Conservation (phyloP, 768 basidiomycete species). For the Harrya chromipes region DNA sequence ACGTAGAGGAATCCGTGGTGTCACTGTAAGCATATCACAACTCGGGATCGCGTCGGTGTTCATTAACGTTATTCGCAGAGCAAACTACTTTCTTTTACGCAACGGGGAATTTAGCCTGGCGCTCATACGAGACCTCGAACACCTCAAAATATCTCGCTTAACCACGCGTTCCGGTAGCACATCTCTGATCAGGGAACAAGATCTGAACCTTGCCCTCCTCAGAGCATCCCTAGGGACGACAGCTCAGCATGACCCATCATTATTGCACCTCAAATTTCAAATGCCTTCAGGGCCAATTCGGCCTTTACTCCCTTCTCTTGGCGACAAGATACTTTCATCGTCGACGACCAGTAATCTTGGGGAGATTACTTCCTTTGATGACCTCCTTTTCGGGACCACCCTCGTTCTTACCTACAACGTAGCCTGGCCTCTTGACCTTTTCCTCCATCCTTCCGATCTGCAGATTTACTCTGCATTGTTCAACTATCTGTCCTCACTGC, state of each 20-base stretch:
- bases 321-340: constrained; percentile 38
- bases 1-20: constrained; percentile 52
- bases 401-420: constrained; percentile 67
- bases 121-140: constrained; percentile 83
- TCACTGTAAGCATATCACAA: constrained; percentile 58
- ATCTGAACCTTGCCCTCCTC: constrained; percentile 81
- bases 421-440: constrained; percentile 87
- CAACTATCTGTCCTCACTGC: constrained; percentile 77
- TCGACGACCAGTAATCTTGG: constrained; percentile 35
- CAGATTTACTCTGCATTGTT: constrained; percentile 74
- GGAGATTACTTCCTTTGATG: constrained; percentile 58
- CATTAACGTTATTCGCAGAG: constrained; percentile 50
- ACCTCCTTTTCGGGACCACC: constrained; percentile 77
- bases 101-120: constrained; percentile 87
- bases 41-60: constrained; percentile 3
- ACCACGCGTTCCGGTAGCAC: constrained; percentile 60
- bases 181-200: constrained; percentile 86
- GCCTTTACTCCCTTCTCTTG: constrained; percentile 75
- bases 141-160: constrained; percentile 75
- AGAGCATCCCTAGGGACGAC: constrained; percentile 86
- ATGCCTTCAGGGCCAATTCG: constrained; percentile 81
- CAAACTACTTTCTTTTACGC: constrained; percentile 82
- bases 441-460: constrained; percentile 74
- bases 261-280: constrained; percentile 69
- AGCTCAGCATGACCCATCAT: constrained; percentile 80